Evolutionary conservation across 768 basidiomycete genomes (phyloP).

Genomic region (Leucogyrophana mollusca): DNA sequence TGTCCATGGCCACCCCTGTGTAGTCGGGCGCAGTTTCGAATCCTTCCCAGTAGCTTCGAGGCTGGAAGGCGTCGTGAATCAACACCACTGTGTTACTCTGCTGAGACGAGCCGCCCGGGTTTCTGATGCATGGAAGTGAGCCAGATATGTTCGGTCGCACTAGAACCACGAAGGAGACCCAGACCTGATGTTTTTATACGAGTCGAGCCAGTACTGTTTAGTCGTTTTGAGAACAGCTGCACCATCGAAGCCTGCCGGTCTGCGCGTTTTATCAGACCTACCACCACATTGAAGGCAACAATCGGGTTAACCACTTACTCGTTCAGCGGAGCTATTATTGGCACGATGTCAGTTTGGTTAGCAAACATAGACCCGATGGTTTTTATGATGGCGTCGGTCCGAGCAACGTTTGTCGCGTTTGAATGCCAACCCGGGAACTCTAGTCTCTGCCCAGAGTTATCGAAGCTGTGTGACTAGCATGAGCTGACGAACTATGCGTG

Average conservation of each 20-base stretch:
- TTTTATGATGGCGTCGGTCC: slow-evolving; percentile 66
- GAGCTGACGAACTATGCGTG: slow-evolving; percentile 5
- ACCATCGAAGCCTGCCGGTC: slow-evolving; percentile 73
- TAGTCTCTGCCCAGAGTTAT: slow-evolving; percentile 75
- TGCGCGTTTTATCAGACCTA: too few relatives aligned
- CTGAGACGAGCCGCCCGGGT: slow-evolving; percentile 41
- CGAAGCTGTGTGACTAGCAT: slow-evolving; percentile 48
- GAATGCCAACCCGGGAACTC: slow-evolving; percentile 69
- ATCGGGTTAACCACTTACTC: slow-evolving; percentile 45
- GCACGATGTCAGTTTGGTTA: slow-evolving; percentile 50
- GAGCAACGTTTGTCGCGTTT: slow-evolving; percentile 59
- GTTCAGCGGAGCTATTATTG: slow-evolving; percentile 74
- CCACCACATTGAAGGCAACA: slow-evolving; percentile 1
- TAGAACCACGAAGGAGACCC: neutral
- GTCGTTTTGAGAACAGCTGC: slow-evolving; percentile 46
- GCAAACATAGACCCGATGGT: slow-evolving; percentile 59
- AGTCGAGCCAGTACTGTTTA: slow-evolving; percentile 69
- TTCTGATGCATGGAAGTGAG: slow-evolving; percentile 24
- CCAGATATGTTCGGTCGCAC: slow-evolving; percentile 1
- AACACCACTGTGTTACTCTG: slow-evolving; percentile 60
- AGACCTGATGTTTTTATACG: slow-evolving; percentile 72
- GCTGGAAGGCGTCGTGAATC: slow-evolving; percentile 80
- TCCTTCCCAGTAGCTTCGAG: slow-evolving; percentile 65
- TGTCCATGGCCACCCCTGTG: slow-evolving; percentile 75
- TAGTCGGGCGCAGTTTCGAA: slow-evolving; percentile 52